Evolutionary conservation across 2,329 filamentous ascomycete species (phyloP).

Genomic region (Cryphonectria radicalis): DNA sequence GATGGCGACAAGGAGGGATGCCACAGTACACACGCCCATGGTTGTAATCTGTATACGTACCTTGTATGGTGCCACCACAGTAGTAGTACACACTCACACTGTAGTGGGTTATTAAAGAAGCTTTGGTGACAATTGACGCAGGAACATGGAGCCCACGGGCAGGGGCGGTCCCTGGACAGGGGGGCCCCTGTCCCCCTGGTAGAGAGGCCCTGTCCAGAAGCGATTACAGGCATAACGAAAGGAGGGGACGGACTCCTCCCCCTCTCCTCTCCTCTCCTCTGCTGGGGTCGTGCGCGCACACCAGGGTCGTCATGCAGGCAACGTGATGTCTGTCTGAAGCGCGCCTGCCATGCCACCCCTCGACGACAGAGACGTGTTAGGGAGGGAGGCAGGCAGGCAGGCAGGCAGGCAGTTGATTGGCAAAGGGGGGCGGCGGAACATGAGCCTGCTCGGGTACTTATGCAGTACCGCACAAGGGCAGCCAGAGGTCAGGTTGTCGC

Average conservation of each 20-base stretch:
- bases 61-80: not conserved
- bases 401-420: not conserved
- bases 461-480: too few species aligned
- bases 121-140: constrained; percentile 6
- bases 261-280: not conserved
- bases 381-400: not conserved
- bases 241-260: not conserved
- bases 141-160: constrained; percentile 17
- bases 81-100: not conserved
- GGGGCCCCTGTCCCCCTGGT: not conserved
- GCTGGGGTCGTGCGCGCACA: not conserved
- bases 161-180: constrained; percentile 9
- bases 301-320: not conserved
- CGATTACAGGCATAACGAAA: not conserved
- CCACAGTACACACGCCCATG: not conserved
- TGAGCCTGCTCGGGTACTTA: not conserved
- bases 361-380: not conserved
- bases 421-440: not conserved
- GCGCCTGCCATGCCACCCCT: constrained; percentile 1
- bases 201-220: not conserved
- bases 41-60: not conserved
- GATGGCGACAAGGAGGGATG: not conserved
- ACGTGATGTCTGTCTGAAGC: not conserved
- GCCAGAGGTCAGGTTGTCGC: not conserved
- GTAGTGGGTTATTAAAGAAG: not conserved